Evolutionary conservation across 805 yeast genomes (phyloP).

Genomic region (Candida michaelii): DNA sequence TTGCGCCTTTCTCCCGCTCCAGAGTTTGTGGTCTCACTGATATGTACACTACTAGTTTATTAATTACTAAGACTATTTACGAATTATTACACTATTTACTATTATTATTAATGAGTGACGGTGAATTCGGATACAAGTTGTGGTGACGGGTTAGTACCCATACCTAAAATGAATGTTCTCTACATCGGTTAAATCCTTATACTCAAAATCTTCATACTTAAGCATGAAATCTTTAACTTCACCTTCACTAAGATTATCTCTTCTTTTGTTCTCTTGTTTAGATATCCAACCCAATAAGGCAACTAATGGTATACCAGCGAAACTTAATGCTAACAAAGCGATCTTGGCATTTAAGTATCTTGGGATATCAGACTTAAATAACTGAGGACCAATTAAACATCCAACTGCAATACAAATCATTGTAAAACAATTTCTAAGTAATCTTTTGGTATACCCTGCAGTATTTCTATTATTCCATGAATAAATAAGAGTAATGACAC

Average conservation of each 20-base stretch:
- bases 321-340: conserved; percentile 51
- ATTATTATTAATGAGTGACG: too few relatives aligned
- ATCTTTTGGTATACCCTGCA: conserved; percentile 75
- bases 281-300: conserved; percentile 43
- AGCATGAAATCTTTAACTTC: conserved; percentile 17
- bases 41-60: neutral
- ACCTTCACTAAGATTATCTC: conserved; percentile 35
- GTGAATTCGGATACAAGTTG: too few relatives aligned
- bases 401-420: conserved; percentile 69
- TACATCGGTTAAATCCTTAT: conserved; percentile 58
- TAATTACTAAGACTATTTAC: conserved; percentile 1
- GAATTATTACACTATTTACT: too few relatives aligned
- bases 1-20: neutral
- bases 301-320: conserved; percentile 45
- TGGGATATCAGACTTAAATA: conserved; percentile 57
- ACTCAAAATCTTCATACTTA: conserved; percentile 31
- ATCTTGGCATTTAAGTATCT: conserved; percentile 59
- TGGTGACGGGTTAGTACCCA: conserved; percentile 36
- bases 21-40: too few relatives aligned
- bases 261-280: conserved; percentile 48
- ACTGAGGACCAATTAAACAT: conserved; percentile 65
- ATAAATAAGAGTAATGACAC: conserved; percentile 57
- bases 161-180: conserved; percentile 61
- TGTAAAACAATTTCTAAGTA: conserved; percentile 55
- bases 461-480: conserved; percentile 65